Base-by-base conservation (phyloP, 2,329 filamentous ascomycete genomes). In the Aspergillus felis region DNA sequence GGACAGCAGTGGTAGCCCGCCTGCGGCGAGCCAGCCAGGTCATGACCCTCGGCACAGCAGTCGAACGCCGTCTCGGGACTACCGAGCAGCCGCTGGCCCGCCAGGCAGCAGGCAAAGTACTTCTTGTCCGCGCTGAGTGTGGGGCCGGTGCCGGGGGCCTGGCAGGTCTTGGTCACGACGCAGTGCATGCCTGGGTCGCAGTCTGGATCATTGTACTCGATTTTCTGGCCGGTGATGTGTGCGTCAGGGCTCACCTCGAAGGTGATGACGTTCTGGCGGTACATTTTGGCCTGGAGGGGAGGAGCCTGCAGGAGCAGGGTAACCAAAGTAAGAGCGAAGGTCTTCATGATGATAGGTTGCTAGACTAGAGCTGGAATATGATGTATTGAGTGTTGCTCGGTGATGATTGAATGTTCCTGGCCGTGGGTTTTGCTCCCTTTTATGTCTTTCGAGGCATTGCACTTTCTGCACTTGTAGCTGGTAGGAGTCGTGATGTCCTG, bases 21-120 rank as follows among this genome's bases (percentile, higher is more conserved):
- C 9, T 49, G 50, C 5, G 20, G n/a, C 14, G 58, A 60, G 27
- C 58, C 58, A n/a, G 46, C 56, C 12, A 60, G 53, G 22, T 58
- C 58, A 46, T 60, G 56, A 6, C 51, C 53, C 3, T 35, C 52
- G 10, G 56, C 58, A 22, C 58, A 60, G 58, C 58, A 60, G 20
- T 60, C 58, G 17, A 60, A 60, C 2, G 55, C 58, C 32, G 58
- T 60, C 24, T 57, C 58, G 6, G 50, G 42, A 24, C 42, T 55
- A 14, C 58, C 58, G 3, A 60, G 41, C 17, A 60, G 58, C 5
- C 29, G 42, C 55, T 51, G 58, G 22, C 49, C 47, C 3, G 44
- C 4, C 24, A 41, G 44, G 41, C 58, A 60, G 58, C 58, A 60
- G 44, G 55, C 49, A 25, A 54, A 57, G 46, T 57, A 49, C 38